These are phyloP conservation scores for Lasiosphaeria miniovina DNA, from an alignment of 495 filamentous ascomycete genomes.

Conservation along the genomic window DNA sequence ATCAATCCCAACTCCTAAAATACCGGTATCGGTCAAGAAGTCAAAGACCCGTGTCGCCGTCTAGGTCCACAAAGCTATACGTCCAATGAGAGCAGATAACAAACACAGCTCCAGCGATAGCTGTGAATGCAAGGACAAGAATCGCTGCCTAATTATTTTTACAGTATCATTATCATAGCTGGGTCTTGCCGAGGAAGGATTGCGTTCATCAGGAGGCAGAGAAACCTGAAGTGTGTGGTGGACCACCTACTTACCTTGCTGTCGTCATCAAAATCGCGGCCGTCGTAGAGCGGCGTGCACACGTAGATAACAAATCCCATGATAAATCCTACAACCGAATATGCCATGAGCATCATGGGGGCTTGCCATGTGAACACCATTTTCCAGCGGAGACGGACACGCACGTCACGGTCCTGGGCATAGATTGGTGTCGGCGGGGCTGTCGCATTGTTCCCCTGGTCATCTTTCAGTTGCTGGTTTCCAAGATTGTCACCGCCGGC, in stretches of 20 bases:
- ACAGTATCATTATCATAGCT: neutral
- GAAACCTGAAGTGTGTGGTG: neutral
- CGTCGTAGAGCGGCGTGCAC: conserved; percentile 8
- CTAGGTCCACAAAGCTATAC: neutral
- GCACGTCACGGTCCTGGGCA: too few relatives aligned
- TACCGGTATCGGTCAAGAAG: too few relatives aligned
- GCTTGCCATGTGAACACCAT: conserved; percentile 9
- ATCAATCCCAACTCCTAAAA: too few relatives aligned
- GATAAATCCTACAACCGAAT: conserved; percentile 1
- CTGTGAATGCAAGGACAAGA: neutral
- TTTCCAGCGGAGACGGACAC: neutral
- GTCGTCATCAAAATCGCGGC: neutral
- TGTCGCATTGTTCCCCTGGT: neutral
- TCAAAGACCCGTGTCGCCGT: neutral
- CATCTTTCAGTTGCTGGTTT: neutral
- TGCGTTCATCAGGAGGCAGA: too few relatives aligned
- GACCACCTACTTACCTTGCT: neutral
- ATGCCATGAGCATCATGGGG: conserved; percentile 6
- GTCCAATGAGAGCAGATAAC: conserved; percentile 4
- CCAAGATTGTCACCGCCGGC: neutral
- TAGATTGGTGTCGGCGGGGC: neutral
- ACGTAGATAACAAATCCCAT: conserved; percentile 1
- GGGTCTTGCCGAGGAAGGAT: neutral
- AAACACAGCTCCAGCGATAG: neutral
- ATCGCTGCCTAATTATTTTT: conserved; percentile 3